A percentile compares a stretch with the other conserved stretches of the same genome.
phyloP scores from a whole-genome alignment of 352 stramenopile genomes.

The Phytophthora citrophthora region DNA sequence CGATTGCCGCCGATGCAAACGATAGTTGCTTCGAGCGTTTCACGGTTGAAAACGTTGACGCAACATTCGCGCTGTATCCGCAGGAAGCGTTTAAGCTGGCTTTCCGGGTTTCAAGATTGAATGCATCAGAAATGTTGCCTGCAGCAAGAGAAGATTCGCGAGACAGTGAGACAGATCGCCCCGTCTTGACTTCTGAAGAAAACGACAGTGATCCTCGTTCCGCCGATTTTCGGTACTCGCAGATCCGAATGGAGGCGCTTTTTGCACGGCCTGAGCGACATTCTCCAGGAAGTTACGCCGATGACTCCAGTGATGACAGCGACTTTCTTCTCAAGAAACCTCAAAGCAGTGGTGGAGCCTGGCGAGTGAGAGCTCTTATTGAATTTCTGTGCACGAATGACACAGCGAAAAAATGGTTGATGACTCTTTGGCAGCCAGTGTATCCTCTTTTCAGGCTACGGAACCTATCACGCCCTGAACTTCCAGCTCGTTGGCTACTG shows the following conservation, averaged over 20 bases:
- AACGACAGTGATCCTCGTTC: conserved; percentile 57
- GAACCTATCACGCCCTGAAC: conserved; percentile 43
- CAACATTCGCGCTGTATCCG: conserved; percentile 41
- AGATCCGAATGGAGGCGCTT: conserved; percentile 81
- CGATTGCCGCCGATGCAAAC: conserved; percentile 46
- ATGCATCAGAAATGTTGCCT: conserved; percentile 2
- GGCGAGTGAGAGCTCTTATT: conserved; percentile 31
- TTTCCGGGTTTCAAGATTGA: conserved; percentile 53
- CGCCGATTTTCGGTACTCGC: conserved; percentile 70
- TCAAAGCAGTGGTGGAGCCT: conserved; percentile 3
- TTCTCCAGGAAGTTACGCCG: conserved; percentile 12
- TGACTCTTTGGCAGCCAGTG: conserved; percentile 47
- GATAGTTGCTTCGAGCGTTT: conserved; percentile 51
- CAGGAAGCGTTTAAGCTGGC: conserved; percentile 72
- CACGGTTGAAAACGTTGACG: conserved; percentile 33
- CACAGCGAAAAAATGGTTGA: conserved; percentile 31
- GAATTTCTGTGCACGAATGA: conserved; percentile 39
- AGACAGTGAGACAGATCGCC: conserved; percentile 1
- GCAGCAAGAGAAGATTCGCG: conserved; percentile 5
- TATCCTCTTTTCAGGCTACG: conserved; percentile 69
- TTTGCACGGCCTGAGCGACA: conserved; percentile 50
- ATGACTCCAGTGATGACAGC: conserved; percentile 34
- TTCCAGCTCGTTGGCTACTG: conserved; percentile 47
- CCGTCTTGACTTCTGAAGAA: conserved; percentile 8
- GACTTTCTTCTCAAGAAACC: conserved; percentile 35